These are phyloP conservation scores for Fusarium nanum DNA, from an alignment of 2,329 filamentous ascomycete genomes.

Conservation along the genomic window DNA sequence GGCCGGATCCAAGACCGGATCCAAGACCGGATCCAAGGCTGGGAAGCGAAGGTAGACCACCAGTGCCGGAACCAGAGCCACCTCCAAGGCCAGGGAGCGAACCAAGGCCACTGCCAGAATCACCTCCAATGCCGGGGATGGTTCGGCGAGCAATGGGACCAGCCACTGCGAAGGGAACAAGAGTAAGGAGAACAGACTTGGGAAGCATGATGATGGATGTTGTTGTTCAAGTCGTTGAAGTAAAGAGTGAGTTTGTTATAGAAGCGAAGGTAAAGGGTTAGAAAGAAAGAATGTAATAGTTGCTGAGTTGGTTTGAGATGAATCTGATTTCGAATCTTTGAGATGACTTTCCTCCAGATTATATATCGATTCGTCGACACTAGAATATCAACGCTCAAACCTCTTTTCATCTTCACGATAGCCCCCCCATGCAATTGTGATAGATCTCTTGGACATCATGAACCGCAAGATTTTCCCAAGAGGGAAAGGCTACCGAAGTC, in stretches of 20 bases:
- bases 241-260: slow-evolving; percentile 9
- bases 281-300: slow-evolving; percentile 22
- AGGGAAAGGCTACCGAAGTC: slow-evolving; percentile 28
- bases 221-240: slow-evolving; percentile 6
- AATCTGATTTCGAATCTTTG: slow-evolving; percentile 2
- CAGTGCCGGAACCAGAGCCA: not conserved
- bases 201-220: slow-evolving; percentile 35
- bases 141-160: slow-evolving; percentile 34
- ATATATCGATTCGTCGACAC: slow-evolving; percentile 22
- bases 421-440: not conserved
- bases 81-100: slow-evolving; percentile 5
- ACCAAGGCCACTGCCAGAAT: slow-evolving; percentile 9
- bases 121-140: slow-evolving; percentile 1
- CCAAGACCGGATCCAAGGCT: not conserved
- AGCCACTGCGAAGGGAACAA: slow-evolving; percentile 40
- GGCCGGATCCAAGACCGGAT: not conserved
- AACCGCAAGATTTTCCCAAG: slow-evolving; percentile 36
- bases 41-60: not conserved
- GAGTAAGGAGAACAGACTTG: slow-evolving; percentile 37
- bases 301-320: slow-evolving; percentile 28
- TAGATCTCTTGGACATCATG: not conserved
- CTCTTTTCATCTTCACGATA: not conserved
- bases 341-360: not conserved
- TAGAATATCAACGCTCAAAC: slow-evolving; percentile 19
- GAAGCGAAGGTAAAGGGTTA: slow-evolving; percentile 12